These are phyloP conservation scores for peach (Prunus persica) DNA, from an alignment of 306 rosid species.

Conservation along the genomic window Prunus_persica_NCBIv2 NC_034012.1:24327501-24328000, in stretches of 20 bases:
- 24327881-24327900: slow-evolving; percentile 1
- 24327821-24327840: slow-evolving; percentile 5
- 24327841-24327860: slow-evolving; percentile 41
- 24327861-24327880: slow-evolving; percentile 13
- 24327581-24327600: slow-evolving; percentile 6
- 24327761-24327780: slow-evolving; percentile 56
- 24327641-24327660: slow-evolving; percentile 47
- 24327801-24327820: neutral
- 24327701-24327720: slow-evolving; percentile 79
- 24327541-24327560: slow-evolving; percentile 3
- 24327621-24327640: slow-evolving; percentile 10
- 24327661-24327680: slow-evolving; percentile 53
- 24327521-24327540: slow-evolving; percentile 60
- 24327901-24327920: neutral
- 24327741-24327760: slow-evolving; percentile 85
- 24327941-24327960: neutral
- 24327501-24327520: slow-evolving; percentile 99
- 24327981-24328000: neutral
- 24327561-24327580: neutral
- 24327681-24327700: slow-evolving; percentile 68
- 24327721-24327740: slow-evolving; percentile 76
- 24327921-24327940: neutral
- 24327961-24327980: neutral
- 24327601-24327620: slow-evolving; percentile 24
- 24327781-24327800: neutral